A percentile compares a stretch with the other conserved stretches of the same genome.
Evolutionary conservation across 148 eudicot genomes (phyloP).

Genomic region (Heliamphora exappendiculata): DNA sequence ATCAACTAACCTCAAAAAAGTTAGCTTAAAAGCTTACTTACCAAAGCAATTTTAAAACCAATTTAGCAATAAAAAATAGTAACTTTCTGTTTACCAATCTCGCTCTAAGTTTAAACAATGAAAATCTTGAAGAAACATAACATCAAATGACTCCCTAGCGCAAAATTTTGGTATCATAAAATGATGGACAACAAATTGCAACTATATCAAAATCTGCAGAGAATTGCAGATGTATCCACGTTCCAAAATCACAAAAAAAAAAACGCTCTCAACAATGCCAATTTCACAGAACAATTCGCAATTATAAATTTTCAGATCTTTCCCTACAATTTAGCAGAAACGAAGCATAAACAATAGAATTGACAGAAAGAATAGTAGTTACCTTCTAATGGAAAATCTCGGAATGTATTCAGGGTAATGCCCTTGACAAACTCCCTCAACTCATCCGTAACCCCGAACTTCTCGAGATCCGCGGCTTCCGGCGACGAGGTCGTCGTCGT

Average conservation of each 20-base stretch:
- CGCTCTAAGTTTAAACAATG: neutral
- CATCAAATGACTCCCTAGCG: neutral
- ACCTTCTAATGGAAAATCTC: constrained; percentile 79
- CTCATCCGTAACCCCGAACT: constrained; percentile 75
- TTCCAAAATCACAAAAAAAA: neutral
- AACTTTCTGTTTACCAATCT: too few relatives aligned
- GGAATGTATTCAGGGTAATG: constrained; percentile 54
- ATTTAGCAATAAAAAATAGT: too few relatives aligned
- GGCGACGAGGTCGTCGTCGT: constrained; percentile 8
- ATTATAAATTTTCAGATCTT: neutral
- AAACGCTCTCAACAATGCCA: neutral
- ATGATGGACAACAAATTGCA: neutral
- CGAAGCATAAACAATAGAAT: neutral
- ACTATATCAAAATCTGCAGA: neutral
- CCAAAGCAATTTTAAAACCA: too few relatives aligned
- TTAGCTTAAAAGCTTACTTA: too few relatives aligned
- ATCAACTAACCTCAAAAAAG: too few relatives aligned
- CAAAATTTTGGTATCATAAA: neutral
- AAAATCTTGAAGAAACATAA: neutral
- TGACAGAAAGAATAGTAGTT: neutral
- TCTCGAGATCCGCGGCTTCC: constrained; percentile 40
- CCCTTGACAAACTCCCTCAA: constrained; percentile 76
- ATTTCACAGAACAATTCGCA: neutral
- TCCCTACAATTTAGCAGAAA: neutral
- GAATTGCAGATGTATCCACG: neutral